Conservation (phyloP, 2,329 filamentous ascomycete species). For the Calonectria henricotiae region DNA sequence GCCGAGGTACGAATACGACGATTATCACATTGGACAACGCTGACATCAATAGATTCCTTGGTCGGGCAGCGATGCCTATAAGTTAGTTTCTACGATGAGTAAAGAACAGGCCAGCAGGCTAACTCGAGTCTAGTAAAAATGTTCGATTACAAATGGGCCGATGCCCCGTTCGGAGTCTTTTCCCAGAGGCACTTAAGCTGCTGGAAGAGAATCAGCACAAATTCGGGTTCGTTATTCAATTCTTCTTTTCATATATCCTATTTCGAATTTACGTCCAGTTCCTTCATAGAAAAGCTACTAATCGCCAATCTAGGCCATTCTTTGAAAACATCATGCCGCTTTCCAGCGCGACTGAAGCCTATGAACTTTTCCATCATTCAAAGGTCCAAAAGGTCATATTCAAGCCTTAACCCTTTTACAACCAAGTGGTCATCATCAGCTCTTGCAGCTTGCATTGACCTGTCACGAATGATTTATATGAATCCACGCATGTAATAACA, state of each 20-base stretch:
- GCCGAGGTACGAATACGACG: conserved; percentile 69
- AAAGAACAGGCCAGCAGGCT: conserved; percentile 46
- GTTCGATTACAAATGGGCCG: conserved; percentile 82
- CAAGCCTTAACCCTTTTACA: neutral
- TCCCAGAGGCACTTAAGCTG: conserved; percentile 54
- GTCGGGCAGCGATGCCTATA: conserved; percentile 75
- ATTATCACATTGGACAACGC: neutral
- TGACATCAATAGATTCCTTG: conserved; percentile 72
- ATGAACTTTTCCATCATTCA: conserved; percentile 3
- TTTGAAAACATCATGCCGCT: conserved; percentile 16
- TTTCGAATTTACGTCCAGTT: neutral
- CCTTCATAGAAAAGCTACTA: neutral
- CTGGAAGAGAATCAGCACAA: conserved; percentile 10
- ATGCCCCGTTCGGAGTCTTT: conserved; percentile 82
- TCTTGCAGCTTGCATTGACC: too few relatives aligned
- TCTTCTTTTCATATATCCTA: neutral
- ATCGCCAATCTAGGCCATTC: neutral
- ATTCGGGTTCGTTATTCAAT: neutral
- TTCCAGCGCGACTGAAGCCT: neutral
- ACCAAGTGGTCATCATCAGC: neutral
- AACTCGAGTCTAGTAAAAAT: conserved; percentile 73
- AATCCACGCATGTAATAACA: too few relatives aligned
- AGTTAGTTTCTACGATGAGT: conserved; percentile 57
- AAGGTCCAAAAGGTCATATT: conserved; percentile 25
- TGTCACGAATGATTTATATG: too few relatives aligned